Evolutionary conservation across 768 basidiomycete genomes (phyloP).

Genomic region (Boletus huronensis): DNA sequence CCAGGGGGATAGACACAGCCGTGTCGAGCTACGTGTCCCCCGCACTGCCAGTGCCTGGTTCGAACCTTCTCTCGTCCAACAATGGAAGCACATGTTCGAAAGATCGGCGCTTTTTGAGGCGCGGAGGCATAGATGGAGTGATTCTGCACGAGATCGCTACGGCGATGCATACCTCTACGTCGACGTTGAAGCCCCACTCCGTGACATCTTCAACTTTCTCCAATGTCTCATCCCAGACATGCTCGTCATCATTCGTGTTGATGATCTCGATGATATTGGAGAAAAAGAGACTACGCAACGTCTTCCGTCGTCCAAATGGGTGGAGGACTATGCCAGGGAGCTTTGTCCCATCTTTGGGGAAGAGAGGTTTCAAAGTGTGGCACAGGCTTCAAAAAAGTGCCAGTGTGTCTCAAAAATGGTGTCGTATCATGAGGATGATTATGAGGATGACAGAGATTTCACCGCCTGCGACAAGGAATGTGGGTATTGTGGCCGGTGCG

Average conservation of each 20-base stretch:
- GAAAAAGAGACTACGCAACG: constrained; percentile 3
- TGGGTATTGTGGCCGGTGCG: constrained; percentile 4
- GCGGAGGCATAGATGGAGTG: background rate
- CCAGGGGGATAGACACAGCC: background rate
- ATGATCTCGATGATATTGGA: background rate
- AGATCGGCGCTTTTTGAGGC: background rate
- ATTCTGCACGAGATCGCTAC: background rate
- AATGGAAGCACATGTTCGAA: constrained; percentile 2
- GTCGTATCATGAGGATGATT: background rate
- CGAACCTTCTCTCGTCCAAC: background rate
- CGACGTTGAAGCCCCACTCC: constrained; percentile 1
- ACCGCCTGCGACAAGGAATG: constrained; percentile 9
- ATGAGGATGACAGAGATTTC: background rate
- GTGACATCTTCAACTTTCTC: constrained; percentile 7
- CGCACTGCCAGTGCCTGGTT: constrained; percentile 1
- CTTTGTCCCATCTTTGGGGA: background rate
- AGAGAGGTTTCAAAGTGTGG: background rate
- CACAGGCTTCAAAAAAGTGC: background rate
- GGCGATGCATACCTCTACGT: constrained; percentile 6
- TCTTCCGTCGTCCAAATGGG: constrained; percentile 1
- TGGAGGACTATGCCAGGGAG: background rate
- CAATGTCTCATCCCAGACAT: constrained; percentile 4
- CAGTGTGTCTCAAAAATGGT: background rate
- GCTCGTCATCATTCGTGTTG: constrained; percentile 4
- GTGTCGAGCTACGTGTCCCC: background rate